Evolutionary conservation across 2,329 filamentous ascomycete species (phyloP).

Genomic region (Cercospora canescens): DNA sequence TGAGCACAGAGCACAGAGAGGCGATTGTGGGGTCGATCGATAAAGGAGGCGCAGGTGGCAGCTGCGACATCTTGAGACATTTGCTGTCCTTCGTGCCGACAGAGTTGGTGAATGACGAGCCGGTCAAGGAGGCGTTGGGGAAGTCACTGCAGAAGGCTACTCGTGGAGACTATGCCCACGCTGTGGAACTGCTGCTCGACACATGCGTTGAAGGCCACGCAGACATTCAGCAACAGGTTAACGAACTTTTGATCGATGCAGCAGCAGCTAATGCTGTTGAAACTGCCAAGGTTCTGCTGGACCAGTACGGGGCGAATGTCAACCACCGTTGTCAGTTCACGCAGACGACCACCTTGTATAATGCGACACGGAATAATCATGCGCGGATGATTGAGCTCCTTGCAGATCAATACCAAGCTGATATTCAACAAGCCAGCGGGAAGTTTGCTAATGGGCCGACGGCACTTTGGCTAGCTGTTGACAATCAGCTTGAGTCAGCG

Average conservation of each 20-base stretch:
- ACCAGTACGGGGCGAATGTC: slow-evolving; percentile 3
- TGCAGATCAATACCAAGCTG: slow-evolving; percentile 3
- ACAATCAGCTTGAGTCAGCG: slow-evolving; percentile 12
- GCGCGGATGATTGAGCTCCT: slow-evolving; percentile 11
- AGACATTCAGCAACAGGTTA: not conserved
- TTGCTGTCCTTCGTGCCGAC: not conserved
- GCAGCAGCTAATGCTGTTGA: not conserved
- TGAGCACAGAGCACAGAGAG: not conserved
- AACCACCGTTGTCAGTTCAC: not conserved
- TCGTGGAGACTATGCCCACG: not conserved
- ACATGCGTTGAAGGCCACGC: not conserved
- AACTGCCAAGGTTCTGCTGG: slow-evolving; percentile 3
- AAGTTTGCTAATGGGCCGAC: slow-evolving; percentile 18
- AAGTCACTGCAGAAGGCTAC: not conserved
- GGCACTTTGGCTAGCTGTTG: slow-evolving; percentile 15
- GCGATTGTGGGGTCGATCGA: slow-evolving; percentile 8
- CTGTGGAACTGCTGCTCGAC: not conserved
- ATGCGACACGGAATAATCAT: not conserved
- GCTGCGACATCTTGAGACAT: slow-evolving; percentile 2
- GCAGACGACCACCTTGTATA: slow-evolving; percentile 3
- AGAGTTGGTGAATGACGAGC: not conserved
- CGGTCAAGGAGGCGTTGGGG: not conserved
- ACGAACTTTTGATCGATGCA: slow-evolving; percentile 1
- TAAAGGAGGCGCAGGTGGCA: slow-evolving; percentile 6
- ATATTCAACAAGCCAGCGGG: slow-evolving; percentile 16